Evolutionary conservation across 768 basidiomycete species (phyloP), one percentile per base, ranked within the genome.

Genomic region (Lentinula sp.): DNA sequence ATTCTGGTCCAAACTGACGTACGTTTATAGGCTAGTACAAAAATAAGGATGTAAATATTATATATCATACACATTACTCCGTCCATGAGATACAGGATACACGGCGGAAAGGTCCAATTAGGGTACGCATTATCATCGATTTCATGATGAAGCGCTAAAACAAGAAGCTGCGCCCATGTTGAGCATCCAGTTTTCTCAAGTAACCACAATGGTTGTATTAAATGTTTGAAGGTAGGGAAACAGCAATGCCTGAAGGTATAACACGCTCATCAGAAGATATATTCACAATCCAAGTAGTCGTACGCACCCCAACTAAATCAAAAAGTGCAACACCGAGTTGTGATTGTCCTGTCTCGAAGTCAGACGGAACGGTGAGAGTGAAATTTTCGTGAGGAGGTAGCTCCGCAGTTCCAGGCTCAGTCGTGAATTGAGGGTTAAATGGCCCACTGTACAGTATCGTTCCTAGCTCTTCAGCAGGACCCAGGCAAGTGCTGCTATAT

Each of bases 221-320:
- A 56, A 56, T 18, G 41, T 45, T n/a, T 56, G 20, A 15, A 56
- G 23, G 13, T 16, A 23, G 16, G 55, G 55, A 12, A 32, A 28
- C 6, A 43, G 23, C 12, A 28, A 28, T 15, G 55, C 55, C 55
- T 56, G 18, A 4, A 54, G 13, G 23, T 37, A 3, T 20, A 16
- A 12, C 9, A 4, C 9, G 10, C 10, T 18, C 35, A 16, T 23
- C 9, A 23, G 18, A 42, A 28, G 1, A 15, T 28, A 28, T 3
- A 8, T 41, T 13, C 8, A 4, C 55, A 28, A 32, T 10, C 15
- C n/a, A 20, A 28, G 13, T 13, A 15, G 36, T 28, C 16, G 13
- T 33, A 59, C 57, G 28, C 28, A 59, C 57, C 45, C 57, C 57
- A 23, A 59, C 45, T 6, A 59, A n/a, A 35, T n/a, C 43, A 59